Base-by-base conservation (phyloP, 305 asterid species). In the Petunia hybrid region DNA sequence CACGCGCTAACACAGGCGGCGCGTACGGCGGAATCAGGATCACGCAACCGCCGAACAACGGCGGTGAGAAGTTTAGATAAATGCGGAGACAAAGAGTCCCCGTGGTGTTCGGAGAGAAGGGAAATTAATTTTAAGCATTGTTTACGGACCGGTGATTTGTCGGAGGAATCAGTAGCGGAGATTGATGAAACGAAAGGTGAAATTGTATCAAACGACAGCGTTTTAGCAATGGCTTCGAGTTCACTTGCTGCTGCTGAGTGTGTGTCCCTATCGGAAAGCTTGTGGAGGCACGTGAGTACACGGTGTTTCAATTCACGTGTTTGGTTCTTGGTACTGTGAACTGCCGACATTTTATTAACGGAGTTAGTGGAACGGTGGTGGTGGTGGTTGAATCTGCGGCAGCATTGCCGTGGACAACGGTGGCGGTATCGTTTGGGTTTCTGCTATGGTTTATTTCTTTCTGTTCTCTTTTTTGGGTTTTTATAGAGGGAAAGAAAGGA, bases 181-280 rank as follows among this genome's bases (percentile, higher is more conserved):
- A 95, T 87, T 61, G 97, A 88, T 73, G 97, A 91, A 56, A 95
- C 55, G 77, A 91, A 95, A 1, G 89, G 83, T 9, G 97, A 89
- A 10, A 95, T 86, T n/a, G 91, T 48, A 57, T 90, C 92, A 40
- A 84, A 46, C 22, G 95, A 70, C 73, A 95, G 93, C 22, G 89
- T 78, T 74, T 76, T 89, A 13, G 95, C 97, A 63, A 95, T 89
- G 82, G 87, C 85, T 82, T 93, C 95, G 41, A 95, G 97, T 87
- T 95, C 97, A 66, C 80, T 69, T 8, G 95, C 94, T 79, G 99
- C 99, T 66, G 91, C 84, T 74, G 92, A 83, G 84, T 92, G 92
- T 41, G 99, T 95, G 78, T 95, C 99, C 65, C 98, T 81, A 86
- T 95, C 99, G 87, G 99, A 86, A 84, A 95, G 98, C 80, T 89